phyloP scores from a whole-genome alignment of 495 filamentous ascomycete species.

The Daldinia loculata region DNA sequence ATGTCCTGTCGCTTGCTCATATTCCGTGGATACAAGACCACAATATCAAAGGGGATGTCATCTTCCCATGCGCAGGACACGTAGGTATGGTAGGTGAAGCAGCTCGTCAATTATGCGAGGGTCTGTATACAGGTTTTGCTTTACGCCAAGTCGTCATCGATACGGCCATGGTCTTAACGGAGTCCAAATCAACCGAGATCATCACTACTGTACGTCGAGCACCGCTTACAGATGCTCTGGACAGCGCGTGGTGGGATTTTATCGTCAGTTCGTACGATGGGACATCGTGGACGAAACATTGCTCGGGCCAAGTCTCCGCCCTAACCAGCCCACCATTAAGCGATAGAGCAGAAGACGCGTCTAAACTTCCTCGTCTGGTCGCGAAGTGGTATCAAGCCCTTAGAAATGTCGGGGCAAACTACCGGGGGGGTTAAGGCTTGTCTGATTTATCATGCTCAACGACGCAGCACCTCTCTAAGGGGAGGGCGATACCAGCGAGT shows the following conservation, averaged over 20 bases:
- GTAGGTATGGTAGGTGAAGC: neutral
- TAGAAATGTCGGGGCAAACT: neutral
- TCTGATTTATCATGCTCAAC: neutral
- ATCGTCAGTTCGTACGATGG: conserved; percentile 48
- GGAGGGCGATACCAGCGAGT: neutral
- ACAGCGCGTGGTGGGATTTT: conserved; percentile 56
- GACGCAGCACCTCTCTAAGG: neutral
- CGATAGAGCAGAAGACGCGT: neutral
- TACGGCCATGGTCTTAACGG: neutral
- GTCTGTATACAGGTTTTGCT: neutral
- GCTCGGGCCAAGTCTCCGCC: conserved; percentile 9
- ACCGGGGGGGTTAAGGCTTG: neutral
- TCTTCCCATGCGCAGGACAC: neutral
- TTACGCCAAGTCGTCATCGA: neutral
- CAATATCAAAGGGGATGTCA: neutral
- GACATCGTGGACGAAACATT: conserved; percentile 52
- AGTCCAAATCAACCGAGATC: conserved; percentile 10
- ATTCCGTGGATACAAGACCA: neutral
- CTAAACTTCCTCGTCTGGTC: neutral
- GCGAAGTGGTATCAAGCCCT: conserved; percentile 1
- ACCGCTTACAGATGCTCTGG: conserved; percentile 45
- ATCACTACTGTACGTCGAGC: conserved; percentile 47
- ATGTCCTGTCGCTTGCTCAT: neutral
- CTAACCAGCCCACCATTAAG: neutral
- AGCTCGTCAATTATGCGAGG: neutral